Evolutionary conservation across 2,329 filamentous ascomycete genomes (phyloP).

Genomic region (Alternaria metachromatica): DNA sequence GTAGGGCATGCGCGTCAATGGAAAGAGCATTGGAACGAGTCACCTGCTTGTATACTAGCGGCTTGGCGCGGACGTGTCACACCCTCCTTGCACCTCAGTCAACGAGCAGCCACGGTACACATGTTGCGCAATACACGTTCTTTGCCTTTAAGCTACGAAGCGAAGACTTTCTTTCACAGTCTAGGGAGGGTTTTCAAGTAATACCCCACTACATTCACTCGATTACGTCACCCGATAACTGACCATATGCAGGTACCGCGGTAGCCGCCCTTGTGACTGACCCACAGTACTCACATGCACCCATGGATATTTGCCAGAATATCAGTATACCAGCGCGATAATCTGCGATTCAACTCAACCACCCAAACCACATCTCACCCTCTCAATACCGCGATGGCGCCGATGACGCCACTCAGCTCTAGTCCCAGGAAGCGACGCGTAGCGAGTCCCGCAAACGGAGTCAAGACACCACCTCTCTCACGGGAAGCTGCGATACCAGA

Average conservation of each 20-base stretch:
- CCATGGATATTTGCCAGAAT: background rate
- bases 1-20: background rate
- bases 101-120: background rate
- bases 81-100: constrained; percentile 4
- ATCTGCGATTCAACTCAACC: background rate
- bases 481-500: constrained; percentile 3
- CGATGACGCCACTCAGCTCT: background rate
- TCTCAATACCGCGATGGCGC: constrained; percentile 2
- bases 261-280: constrained; percentile 9
- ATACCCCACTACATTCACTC: constrained; percentile 1
- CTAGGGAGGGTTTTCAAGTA: background rate
- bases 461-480: background rate
- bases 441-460: background rate
- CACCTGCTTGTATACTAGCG: constrained; percentile 8
- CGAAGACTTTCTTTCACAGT: background rate
- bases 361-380: background rate
- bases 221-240: background rate
- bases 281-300: constrained; percentile 4
- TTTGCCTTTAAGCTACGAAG: background rate
- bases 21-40: constrained; percentile 1
- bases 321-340: background rate
- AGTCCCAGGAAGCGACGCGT: constrained; percentile 13
- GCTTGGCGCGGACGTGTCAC: constrained; percentile 19
- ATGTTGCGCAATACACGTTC: background rate
- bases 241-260: constrained; percentile 10